Evolutionary conservation across 164 flowering plant species (phyloP), one percentile per base, ranked within the genome.

Genomic region (Magnolia officinalis): DNA sequence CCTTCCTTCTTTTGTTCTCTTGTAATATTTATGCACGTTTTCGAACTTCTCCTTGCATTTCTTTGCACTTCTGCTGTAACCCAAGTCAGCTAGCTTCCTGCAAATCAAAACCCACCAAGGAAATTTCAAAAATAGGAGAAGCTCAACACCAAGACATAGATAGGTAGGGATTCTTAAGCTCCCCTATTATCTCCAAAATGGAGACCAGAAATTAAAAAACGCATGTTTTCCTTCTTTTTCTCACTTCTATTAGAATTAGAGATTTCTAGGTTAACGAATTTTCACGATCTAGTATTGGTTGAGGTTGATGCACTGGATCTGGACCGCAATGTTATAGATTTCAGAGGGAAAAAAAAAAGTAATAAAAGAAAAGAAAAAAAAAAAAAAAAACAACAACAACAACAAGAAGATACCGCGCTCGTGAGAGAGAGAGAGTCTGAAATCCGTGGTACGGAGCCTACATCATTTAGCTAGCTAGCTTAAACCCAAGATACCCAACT

Each of bases 1-100:
- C 20, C 90, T 75, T 1, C 91, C 87, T 78, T 90, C 94, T 69
- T 89, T 89, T 8, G 94, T 90, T 29, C 90, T 52, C 82, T 90
- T 90, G 86, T 90, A 89, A 79, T 90, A 90, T 75, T 90, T 90
- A 72, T 90, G 89, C 1, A 90, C 90, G 87, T 90, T 90, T 71
- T 90, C 94, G 73, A 90, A 90, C 76, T 90, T 90, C 78, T 90
- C 93, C 67, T 86, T 90, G 84, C 94, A 90, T 80, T 90, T 90
- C 83, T 88, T 90, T 63, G 86, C 89, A 78, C 88, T 90, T 65
- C 94, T 78, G 18, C 63, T 79, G 81, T 86, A 89, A 7, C 91
- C 94, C 80, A 83, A 63, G 78, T 90, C 91, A 6, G 77, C 91
- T 74, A 90, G 81, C 83, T 88, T 88, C 87, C 93, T 90, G 89